Evolutionary conservation across 140 eudicot genomes (phyloP).

Genomic region (Flaveria floridana): DNA sequence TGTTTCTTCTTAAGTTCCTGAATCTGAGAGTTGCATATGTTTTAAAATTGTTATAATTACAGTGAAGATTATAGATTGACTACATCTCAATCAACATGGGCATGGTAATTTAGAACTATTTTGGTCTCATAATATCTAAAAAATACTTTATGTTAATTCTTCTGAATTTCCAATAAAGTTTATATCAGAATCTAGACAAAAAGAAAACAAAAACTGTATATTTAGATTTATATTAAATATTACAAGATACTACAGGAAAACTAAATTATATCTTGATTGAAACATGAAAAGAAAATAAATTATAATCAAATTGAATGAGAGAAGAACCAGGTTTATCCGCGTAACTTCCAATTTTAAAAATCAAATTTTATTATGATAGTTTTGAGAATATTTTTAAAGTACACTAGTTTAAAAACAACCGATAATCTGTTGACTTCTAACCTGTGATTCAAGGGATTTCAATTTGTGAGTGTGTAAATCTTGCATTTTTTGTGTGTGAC

Average conservation of each 20-base stretch:
- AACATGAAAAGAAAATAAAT: background rate
- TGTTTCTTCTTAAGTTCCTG: conserved; percentile 96
- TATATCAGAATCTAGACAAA: too few species aligned
- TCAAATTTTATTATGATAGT: background rate
- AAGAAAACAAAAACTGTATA: background rate
- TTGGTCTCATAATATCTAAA: background rate
- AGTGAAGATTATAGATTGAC: background rate
- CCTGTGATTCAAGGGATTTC: conserved; percentile 93
- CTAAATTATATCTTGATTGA: background rate
- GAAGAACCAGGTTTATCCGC: background rate
- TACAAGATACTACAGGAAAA: background rate
- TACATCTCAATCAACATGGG: conserved; percentile 20
- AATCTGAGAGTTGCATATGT: conserved; percentile 45
- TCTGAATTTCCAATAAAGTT: background rate
- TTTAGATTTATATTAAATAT: background rate
- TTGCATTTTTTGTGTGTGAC: conserved; percentile 74
- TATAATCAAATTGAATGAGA: background rate
- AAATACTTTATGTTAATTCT: background rate
- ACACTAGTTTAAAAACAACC: background rate
- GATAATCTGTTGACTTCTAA: background rate
- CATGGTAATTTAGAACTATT: background rate
- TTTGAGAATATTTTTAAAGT: background rate
- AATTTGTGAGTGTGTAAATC: conserved; percentile 85
- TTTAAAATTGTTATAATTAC: background rate
- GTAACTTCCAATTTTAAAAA: background rate